These are phyloP conservation scores for Plasmodiophora brassicae DNA, from an alignment of 208 protist species.

Conservation along the genomic window DNA sequence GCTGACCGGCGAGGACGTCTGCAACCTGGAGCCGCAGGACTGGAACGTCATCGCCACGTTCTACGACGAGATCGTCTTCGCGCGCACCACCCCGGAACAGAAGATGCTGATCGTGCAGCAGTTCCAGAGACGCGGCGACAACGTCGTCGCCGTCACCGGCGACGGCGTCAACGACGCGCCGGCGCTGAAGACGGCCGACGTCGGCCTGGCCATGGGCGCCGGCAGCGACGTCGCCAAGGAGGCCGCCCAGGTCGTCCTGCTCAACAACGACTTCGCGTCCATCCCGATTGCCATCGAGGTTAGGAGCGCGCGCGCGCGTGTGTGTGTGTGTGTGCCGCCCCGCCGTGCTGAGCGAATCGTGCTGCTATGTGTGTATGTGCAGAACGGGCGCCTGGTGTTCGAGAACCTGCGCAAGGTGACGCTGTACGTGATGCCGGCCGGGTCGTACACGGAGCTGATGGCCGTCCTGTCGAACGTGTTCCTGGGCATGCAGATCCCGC, in stretches of 20 bases:
- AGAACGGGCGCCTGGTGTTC: slow-evolving; percentile 77
- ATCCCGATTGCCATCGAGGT: neutral
- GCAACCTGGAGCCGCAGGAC: neutral
- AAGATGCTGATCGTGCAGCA: slow-evolving; percentile 67
- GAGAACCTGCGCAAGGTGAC: slow-evolving; percentile 81
- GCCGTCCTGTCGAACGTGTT: neutral
- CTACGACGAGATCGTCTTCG: slow-evolving; percentile 66
- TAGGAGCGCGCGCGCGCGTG: too few species aligned
- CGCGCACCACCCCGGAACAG: slow-evolving; percentile 73
- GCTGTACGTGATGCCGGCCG: slow-evolving; percentile 65
- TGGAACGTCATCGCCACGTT: neutral
- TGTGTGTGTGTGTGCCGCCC: too few species aligned
- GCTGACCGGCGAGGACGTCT: neutral
- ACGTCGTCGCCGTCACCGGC: slow-evolving; percentile 6
- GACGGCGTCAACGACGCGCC: slow-evolving; percentile 39
- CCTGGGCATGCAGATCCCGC: neutral
- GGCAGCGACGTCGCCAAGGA: slow-evolving; percentile 75
- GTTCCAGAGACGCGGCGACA: slow-evolving; percentile 42
- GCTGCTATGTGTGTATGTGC: too few species aligned
- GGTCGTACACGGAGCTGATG: neutral
- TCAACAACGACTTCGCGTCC: slow-evolving; percentile 36
- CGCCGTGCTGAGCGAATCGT: too few species aligned
- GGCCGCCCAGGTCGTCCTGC: slow-evolving; percentile 68
- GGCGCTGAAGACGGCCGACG: slow-evolving; percentile 49
- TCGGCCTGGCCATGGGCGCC: slow-evolving; percentile 75